A percentile compares a stretch with the other conserved stretches of the same genome.
These are phyloP conservation scores for Fusarium setosum DNA, from an alignment of 2,329 filamentous ascomycete genomes.

Conservation along the genomic window DNA sequence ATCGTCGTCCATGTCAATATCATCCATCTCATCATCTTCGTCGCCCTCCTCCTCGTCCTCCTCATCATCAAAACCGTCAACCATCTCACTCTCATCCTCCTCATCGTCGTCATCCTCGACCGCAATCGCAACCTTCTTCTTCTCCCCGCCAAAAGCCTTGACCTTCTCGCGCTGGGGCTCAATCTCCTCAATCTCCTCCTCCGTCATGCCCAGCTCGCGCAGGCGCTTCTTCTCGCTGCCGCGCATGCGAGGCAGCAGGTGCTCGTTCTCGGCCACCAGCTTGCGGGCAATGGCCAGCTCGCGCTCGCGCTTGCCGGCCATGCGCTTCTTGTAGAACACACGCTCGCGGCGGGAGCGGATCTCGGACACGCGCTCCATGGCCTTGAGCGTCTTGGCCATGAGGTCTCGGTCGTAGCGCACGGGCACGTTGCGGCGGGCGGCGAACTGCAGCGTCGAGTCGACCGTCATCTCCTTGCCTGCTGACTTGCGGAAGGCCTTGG, in stretches of 20 bases:
- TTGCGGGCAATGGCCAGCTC: constrained; percentile 85
- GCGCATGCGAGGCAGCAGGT: constrained; percentile 83
- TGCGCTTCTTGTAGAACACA: constrained; percentile 92
- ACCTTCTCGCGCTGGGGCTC: constrained; percentile 51
- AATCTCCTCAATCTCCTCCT: constrained; percentile 61
- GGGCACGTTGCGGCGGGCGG: constrained; percentile 91
- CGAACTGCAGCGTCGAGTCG: constrained; percentile 93
- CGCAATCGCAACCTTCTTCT: constrained; percentile 51
- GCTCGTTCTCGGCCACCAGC: constrained; percentile 91
- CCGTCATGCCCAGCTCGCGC: constrained; percentile 63
- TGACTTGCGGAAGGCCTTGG: constrained; percentile 85
- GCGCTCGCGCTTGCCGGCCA: constrained; percentile 89
- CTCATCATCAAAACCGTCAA: constrained; percentile 46
- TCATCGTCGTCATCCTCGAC: constrained; percentile 49
- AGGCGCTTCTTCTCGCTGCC: constrained; percentile 71
- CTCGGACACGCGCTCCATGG: constrained; percentile 91
- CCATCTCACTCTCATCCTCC: constrained; percentile 44
- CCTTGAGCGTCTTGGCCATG: constrained; percentile 85
- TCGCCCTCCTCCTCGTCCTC: constrained; percentile 51
- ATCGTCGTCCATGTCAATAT: constrained; percentile 48
- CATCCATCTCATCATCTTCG: constrained; percentile 46
- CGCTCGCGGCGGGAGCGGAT: constrained; percentile 86
- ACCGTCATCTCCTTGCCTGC: constrained; percentile 91
- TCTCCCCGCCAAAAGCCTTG: constrained; percentile 57
- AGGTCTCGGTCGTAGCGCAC: constrained; percentile 96